Base-by-base conservation (phyloP, 306 rosid species). In the Quercus suber region DNA sequence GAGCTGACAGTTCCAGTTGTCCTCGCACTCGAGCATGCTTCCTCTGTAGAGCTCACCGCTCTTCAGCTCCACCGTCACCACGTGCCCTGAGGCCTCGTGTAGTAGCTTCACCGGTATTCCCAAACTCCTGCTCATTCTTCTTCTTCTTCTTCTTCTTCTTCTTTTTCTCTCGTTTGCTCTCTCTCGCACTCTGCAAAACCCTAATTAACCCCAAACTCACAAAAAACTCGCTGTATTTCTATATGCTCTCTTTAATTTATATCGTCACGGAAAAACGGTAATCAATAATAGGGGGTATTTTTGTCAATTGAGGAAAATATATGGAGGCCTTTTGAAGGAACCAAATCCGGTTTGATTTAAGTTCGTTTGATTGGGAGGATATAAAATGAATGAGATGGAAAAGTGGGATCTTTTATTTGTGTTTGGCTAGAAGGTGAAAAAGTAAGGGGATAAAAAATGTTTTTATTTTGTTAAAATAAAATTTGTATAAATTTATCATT, bases 31-130 rank as follows among this genome's bases (percentile, higher is more conserved):
- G 37, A 95, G 79, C 98, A 95, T 91, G 81, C 95, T 90, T 31
- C 99, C 99, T 84, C 99, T 87, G 76, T 95, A 93, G 58, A 95
- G 98, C 88, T 95, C 99, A 4, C 99, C 99, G 68, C 99, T 95
- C 84, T 95, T 95, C 35, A 95, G 97, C 90, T 95, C 99, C 59
- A 95, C 99, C 6, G 98, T 90, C 19, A 95, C 98, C 14, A 95
- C 86, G 71, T 95, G 99, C 21, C 99, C 99, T 0, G 98, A 90
- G 19, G 99, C 98, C 82, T 95, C 99, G 89, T 95, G 98, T 55
- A 95, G 97, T 17, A 95, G 93, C 92, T 95, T 95, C 87, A 95
- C 99, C 57, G 99, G 99, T 56, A 95, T 95, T 77, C 99, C 99
- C 85, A 95, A 87, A 81, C 99, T 93, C 74, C 98, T 89, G 80